Evolutionary conservation across 1,284 basidiomycete species (phyloP).

Genomic region (Cryptococcus hybrid): DNA sequence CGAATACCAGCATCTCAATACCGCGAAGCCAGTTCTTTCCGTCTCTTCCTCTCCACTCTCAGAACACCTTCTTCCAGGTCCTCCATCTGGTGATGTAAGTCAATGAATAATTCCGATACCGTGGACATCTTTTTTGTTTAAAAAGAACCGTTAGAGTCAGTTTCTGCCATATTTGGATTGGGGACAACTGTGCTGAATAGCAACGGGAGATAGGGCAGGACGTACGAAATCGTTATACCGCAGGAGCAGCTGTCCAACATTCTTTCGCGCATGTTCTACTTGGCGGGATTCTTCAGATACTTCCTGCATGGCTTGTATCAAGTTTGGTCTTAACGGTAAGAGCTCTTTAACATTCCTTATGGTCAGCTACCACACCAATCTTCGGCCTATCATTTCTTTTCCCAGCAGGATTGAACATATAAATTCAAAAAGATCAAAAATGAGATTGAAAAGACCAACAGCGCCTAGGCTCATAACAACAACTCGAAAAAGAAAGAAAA

Average conservation of each 20-base stretch:
- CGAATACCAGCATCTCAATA: slow-evolving; percentile 23
- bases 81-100: slow-evolving; percentile 37
- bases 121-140: slow-evolving; percentile 35
- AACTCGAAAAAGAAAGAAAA: not conserved
- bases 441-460: not conserved
- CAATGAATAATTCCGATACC: slow-evolving; percentile 41
- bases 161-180: too few relatives aligned
- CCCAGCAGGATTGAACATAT: too few relatives aligned
- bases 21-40: slow-evolving; percentile 25
- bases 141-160: too few relatives aligned
- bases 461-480: not conserved
- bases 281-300: slow-evolving; percentile 8
- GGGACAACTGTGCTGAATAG: not conserved
- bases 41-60: slow-evolving; percentile 26
- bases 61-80: slow-evolving; percentile 35
- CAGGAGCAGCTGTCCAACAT: slow-evolving; percentile 25
- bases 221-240: slow-evolving; percentile 42
- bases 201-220: slow-evolving; percentile 1
- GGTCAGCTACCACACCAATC: too few relatives aligned
- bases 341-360: slow-evolving; percentile 19
- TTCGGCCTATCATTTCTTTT: too few relatives aligned
- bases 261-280: slow-evolving; percentile 18
- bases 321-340: slow-evolving; percentile 19
- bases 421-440: too few relatives aligned
- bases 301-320: slow-evolving; percentile 13